Evolutionary conservation across 306 rosid genomes (phyloP).

Genomic region (Ormosia semicastrata): DNA sequence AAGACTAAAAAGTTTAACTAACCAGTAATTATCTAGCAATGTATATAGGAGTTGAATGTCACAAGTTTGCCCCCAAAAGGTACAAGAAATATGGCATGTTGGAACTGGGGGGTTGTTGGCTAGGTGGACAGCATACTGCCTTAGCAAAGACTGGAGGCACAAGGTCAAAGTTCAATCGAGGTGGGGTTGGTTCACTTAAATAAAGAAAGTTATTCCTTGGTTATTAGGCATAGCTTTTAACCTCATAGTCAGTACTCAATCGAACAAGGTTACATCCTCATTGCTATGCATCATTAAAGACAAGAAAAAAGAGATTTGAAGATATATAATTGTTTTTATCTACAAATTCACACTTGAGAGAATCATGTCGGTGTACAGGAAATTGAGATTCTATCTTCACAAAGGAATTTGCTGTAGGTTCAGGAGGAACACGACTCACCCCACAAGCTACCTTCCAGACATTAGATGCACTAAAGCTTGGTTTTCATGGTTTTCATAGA

Average conservation of each 20-base stretch:
- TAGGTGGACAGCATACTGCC: too few species aligned
- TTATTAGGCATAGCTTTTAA: neutral
- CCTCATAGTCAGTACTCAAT: neutral
- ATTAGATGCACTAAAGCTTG: slow-evolving; percentile 48
- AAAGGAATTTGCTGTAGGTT: slow-evolving; percentile 9
- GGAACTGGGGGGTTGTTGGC: too few species aligned
- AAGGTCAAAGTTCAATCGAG: too few species aligned
- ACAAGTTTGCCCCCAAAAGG: too few species aligned
- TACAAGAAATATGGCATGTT: too few species aligned
- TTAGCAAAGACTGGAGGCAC: too few species aligned
- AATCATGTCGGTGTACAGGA: neutral
- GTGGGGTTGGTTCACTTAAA: too few species aligned
- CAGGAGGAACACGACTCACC: neutral
- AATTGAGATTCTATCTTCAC: neutral
- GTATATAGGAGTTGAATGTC: neutral
- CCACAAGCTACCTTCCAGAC: slow-evolving; percentile 49
- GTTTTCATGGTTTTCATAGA: slow-evolving; percentile 58
- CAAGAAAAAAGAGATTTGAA: neutral
- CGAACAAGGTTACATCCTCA: neutral
- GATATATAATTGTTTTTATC: neutral
- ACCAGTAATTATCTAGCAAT: neutral
- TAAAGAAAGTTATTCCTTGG: too few species aligned
- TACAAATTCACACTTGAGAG: slow-evolving; percentile 27
- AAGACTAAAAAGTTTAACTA: neutral
- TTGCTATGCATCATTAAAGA: neutral